These are phyloP conservation scores for Myxozyma neotropica DNA, from an alignment of 805 yeast species.

Conservation along the genomic window DNA sequence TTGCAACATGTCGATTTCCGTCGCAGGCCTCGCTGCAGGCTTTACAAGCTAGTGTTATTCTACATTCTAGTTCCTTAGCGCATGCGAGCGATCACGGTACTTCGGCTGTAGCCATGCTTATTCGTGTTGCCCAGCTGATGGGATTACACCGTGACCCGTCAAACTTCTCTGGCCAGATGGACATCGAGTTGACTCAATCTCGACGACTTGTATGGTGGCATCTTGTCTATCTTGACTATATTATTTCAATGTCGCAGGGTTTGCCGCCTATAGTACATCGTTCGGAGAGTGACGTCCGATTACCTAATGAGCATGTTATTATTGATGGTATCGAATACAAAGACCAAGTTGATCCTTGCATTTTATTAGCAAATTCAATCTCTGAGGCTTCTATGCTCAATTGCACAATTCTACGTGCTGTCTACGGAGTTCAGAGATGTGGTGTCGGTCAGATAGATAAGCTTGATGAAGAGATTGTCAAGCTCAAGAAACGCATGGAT, in stretches of 20 bases:
- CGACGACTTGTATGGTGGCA: conserved; percentile 31
- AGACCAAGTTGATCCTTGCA: conserved; percentile 11
- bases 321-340: conserved; percentile 14
- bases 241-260: conserved; percentile 27
- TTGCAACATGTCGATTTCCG: conserved; percentile 16
- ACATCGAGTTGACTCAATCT: conserved; percentile 9
- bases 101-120: conserved; percentile 13
- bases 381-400: conserved; percentile 13
- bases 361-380: conserved; percentile 13
- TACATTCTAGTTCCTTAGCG: neutral
- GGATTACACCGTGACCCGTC: conserved; percentile 32
- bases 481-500: conserved; percentile 15
- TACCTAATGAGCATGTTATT: conserved; percentile 19
- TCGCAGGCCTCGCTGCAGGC: conserved; percentile 20
- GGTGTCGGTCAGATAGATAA: conserved; percentile 16
- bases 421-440: conserved; percentile 16
- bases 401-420: conserved; percentile 19
- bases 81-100: conserved; percentile 13
- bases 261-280: conserved; percentile 25
- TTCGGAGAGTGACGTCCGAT: conserved; percentile 16
- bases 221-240: conserved; percentile 20
- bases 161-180: conserved; percentile 10
- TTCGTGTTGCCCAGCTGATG: conserved; percentile 29
- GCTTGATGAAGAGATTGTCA: conserved; percentile 16
- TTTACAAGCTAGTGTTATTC: conserved; percentile 18